Evolutionary conservation across 257 asterid species (phyloP).

Genomic region (Fraxinus cuspidata): DNA sequence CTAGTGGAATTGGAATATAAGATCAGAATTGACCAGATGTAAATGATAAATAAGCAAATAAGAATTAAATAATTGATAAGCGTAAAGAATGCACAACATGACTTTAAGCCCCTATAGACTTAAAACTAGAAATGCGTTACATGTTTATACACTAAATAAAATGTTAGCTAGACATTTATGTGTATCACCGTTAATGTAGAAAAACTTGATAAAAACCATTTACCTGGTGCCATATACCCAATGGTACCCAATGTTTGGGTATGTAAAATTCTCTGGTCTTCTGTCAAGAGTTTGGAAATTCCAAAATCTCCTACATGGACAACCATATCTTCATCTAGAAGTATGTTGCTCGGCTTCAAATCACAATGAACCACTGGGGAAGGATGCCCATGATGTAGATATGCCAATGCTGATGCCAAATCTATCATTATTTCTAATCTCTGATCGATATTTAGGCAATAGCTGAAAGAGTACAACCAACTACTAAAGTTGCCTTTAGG

Average conservation of each 20-base stretch:
- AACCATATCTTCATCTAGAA: conserved; percentile 7
- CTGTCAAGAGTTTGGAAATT: not conserved
- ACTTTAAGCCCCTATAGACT: no score
- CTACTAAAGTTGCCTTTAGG: not conserved
- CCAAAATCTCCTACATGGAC: not conserved
- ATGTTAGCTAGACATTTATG: not conserved
- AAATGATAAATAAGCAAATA: no score
- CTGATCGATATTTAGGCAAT: not conserved
- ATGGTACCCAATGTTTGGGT: not conserved
- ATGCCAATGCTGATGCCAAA: not conserved
- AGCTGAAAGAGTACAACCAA: not conserved
- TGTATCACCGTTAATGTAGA: not conserved
- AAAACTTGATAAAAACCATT: not conserved
- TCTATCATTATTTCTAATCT: conserved; percentile 15
- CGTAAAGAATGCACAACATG: no score
- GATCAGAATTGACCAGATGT: no score
- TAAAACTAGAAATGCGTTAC: no score
- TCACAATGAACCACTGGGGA: not conserved
- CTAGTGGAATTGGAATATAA: no score
- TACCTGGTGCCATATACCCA: not conserved
- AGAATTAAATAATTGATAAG: no score
- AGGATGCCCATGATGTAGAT: not conserved
- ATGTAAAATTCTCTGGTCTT: not conserved
- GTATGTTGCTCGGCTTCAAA: conserved; percentile 1
- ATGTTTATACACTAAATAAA: no score